Percentiles rank a stretch among this genome's conserved stretches.
Evolutionary conservation across 192 early-diverging fungal genomes (phyloP).

Genomic region (Coemansia sp.): DNA sequence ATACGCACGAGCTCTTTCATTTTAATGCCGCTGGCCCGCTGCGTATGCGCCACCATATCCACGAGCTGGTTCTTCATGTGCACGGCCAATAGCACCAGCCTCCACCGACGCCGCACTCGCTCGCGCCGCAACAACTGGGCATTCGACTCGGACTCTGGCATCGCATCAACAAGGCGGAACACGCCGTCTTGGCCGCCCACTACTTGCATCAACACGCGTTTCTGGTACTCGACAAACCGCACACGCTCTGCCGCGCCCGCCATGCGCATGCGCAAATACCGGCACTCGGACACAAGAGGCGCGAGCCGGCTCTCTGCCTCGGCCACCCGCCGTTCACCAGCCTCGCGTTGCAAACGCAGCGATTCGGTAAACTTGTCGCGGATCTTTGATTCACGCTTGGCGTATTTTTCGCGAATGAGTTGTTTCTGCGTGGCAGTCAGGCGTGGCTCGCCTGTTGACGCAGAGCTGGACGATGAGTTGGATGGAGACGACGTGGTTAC

Average conservation of each 20-base stretch:
- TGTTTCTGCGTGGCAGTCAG: slow-evolving; percentile 32
- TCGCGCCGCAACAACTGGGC: slow-evolving; percentile 3
- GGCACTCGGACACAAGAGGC: slow-evolving; percentile 12
- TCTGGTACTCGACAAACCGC: slow-evolving; percentile 24
- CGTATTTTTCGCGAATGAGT: slow-evolving; percentile 21
- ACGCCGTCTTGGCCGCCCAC: slow-evolving; percentile 32
- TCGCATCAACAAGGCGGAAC: slow-evolving; percentile 20
- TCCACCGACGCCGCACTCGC: slow-evolving; percentile 18
- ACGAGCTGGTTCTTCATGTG: slow-evolving; percentile 19
- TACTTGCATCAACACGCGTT: slow-evolving; percentile 22
- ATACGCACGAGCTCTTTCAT: slow-evolving; percentile 11
- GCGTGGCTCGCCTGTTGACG: slow-evolving; percentile 19
- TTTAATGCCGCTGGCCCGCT: slow-evolving; percentile 24
- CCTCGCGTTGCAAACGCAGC: slow-evolving; percentile 7
- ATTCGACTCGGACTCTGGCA: neutral
- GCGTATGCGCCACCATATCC: slow-evolving; percentile 4
- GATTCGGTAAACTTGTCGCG: neutral
- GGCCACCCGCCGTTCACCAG: neutral
- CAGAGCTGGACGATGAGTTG: slow-evolving; percentile 9
- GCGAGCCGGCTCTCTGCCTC: neutral
- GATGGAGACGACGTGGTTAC: neutral
- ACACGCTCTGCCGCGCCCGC: slow-evolving; percentile 13
- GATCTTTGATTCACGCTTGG: slow-evolving; percentile 2
- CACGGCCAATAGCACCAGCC: slow-evolving; percentile 28
- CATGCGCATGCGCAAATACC: slow-evolving; percentile 29